Evolutionary conservation across 768 basidiomycete species (phyloP), one percentile per base, ranked within the genome.

Genomic region (Phaffia australis): DNA sequence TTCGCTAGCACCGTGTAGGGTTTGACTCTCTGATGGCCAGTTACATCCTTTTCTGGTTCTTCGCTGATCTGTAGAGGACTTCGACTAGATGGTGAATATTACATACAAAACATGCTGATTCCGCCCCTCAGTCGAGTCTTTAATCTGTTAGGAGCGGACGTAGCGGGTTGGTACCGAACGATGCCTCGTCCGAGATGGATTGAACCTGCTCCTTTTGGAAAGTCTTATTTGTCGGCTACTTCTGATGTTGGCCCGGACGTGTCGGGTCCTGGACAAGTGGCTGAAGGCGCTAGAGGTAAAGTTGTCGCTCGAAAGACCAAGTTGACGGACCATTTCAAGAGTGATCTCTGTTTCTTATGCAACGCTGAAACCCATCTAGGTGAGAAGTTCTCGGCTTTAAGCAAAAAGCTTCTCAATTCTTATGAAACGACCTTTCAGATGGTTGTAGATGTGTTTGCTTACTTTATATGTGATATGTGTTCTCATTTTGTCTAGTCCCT

Each of bases 81-180:
- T 55, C 83, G 84, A 23, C 81, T 97, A n/a, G 93, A 99, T 71
- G 86, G 85, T 5, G 75, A 80, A 15, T 95, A 97, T 75, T 98
- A 99, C 75, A 93, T 99, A 72, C 81, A 83, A 0, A 80, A 83
- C 55, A 85, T 92, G 19, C 80, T 98, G 56, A 89, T 98, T 54
- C 90, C 89, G 11, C 91, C 94, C 0, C 74, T 99, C 70, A 87
- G 88, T 66, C 83, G 95, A 56, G 83, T 99, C 55, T 89, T 98
- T 79, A 90, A 87, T 71, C 83, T 98, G 27, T 80, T 93, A 46
- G 93, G 94, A 19, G 90, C 87, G 11, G 87, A 95, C 73, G 85
- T 94, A 30, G 81, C 82, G 61, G 79, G 80, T 52, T 98, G 94
- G 94, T 97, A 84, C 73, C 81, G 86, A 58, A 85, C 86, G 32